These are phyloP conservation scores for Volvox reticuliferus DNA, from an alignment of 139 green algal species.

Conservation along the genomic window DNA sequence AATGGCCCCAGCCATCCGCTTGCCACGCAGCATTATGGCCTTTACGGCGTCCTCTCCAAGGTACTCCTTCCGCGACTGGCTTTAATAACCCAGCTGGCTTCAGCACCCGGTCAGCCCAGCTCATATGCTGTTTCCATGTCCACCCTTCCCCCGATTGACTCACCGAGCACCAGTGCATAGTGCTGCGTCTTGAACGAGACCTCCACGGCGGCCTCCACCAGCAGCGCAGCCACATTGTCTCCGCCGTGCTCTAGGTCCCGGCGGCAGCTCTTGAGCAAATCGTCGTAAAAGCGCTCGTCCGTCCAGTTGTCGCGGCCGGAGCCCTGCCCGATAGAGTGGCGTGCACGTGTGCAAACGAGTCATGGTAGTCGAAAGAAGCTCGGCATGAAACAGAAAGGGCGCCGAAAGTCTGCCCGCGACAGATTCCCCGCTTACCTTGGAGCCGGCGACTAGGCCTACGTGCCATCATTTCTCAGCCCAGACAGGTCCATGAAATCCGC, in stretches of 20 bases:
- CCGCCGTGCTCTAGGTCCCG: slow-evolving; percentile 59
- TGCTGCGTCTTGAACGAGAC: slow-evolving; percentile 79
- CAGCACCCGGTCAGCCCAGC: no score
- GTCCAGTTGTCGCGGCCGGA: slow-evolving; percentile 26
- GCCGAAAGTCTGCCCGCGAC: no score
- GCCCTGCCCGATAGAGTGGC: neutral
- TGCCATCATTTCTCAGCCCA: no score
- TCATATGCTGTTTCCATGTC: no score
- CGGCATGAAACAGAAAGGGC: neutral
- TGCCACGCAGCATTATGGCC: no score
- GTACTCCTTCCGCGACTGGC: no score
- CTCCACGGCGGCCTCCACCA: slow-evolving; percentile 81
- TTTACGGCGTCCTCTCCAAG: no score
- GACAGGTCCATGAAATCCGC: no score
- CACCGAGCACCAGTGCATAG: slow-evolving; percentile 83
- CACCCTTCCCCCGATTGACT: neutral
- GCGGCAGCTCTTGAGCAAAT: slow-evolving; percentile 52
- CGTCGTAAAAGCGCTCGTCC: slow-evolving; percentile 56
- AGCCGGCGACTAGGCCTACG: no score
- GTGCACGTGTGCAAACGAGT: neutral
- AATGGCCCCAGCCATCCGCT: no score
- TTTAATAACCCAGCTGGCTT: no score
- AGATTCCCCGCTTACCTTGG: no score
- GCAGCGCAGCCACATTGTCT: slow-evolving; percentile 50
- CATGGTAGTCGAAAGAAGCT: neutral